Base-by-base conservation (phyloP, 495 filamentous ascomycete species). In the Aspergillus wentii region DNA sequence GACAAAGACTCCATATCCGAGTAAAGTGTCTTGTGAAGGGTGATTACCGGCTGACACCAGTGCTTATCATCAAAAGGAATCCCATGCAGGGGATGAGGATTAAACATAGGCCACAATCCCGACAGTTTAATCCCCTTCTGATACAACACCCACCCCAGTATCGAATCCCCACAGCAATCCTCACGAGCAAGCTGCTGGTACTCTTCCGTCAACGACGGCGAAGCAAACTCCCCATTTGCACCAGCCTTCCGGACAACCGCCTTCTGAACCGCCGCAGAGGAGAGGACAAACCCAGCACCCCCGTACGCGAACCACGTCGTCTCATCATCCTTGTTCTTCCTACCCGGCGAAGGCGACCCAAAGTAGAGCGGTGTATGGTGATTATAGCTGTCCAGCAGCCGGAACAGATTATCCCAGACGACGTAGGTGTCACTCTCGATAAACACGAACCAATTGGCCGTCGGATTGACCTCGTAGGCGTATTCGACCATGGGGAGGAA, bases 341-440 rank as follows among this genome's bases (percentile, higher is more conserved):
- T 44, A 3, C 57, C 57, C 0, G 57, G 59, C 38, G 72, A 55
- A 31, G 71, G 60, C 4, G 60, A 61, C 5, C 76, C 76, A 30
- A 80, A 64, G 52, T 81, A 81, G 11, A 69, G 40, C 34, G 69
- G 62, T n/a, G 59, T 56, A 3, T 56, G 47, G 3, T 68, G 64
- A 48, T 78, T 65, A 17, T 78, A 65, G 25, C 61, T 68, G 14
- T 54, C 59, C 16, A 82, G 55, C 38, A 76, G 69, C 9, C 69
- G 71, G 43, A 79, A 70, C 31, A 82, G 48, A 30, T 76, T 81
- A 45, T 75, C 69, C 77, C 78, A 82, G n/a, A 80, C 61, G 21
- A 77, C 47, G 44, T 79, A 82, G 1, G 78, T 80, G 52, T 84
- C 79, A 5, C 72, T 71, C 44, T 82, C 78, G 33, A 78, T 66